These are phyloP conservation scores for Phyllosticta paracitricarpa DNA, from an alignment of 2,329 filamentous ascomycete species.

Conservation along the genomic window DNA sequence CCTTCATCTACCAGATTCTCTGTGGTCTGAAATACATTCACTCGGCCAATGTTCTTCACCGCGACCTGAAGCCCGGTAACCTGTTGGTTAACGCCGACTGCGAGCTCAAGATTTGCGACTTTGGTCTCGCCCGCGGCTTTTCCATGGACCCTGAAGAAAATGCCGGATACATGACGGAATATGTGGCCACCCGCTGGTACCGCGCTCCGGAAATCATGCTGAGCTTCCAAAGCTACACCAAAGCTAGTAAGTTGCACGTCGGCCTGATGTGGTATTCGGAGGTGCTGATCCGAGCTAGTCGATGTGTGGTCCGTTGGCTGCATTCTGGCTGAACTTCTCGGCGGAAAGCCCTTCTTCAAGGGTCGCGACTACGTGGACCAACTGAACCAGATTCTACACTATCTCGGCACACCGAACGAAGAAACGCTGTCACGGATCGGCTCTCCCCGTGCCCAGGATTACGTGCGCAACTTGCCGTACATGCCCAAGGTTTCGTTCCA, in stretches of 20 bases:
- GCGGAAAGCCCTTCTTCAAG: constrained; percentile 97
- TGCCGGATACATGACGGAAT: constrained; percentile 99
- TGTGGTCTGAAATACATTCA: constrained; percentile 99
- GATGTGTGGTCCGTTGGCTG: constrained; percentile 99
- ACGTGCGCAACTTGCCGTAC: constrained; percentile 88
- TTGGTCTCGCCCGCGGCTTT: constrained; percentile 91
- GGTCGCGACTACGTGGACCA: constrained; percentile 98
- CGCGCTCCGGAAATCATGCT: constrained; percentile 98
- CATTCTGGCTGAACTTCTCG: constrained; percentile 90
- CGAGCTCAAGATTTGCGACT: constrained; percentile 98
- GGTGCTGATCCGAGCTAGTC: constrained; percentile 44
- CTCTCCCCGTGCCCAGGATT: constrained; percentile 91
- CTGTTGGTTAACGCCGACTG: constrained; percentile 97
- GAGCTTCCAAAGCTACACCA: constrained; percentile 99
- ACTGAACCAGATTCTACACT: constrained; percentile 97
- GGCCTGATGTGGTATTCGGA: neutral
- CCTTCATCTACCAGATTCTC: constrained; percentile 99
- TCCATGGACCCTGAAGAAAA: constrained; percentile 97
- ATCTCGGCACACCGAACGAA: constrained; percentile 92
- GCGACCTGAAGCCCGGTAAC: constrained; percentile 95
- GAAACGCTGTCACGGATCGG: constrained; percentile 90
- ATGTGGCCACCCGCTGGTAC: constrained; percentile 98
- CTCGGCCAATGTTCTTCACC: constrained; percentile 93
- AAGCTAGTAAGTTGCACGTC: constrained; percentile 78
- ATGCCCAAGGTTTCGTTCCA: constrained; percentile 93